phyloP scores from a whole-genome alignment of 495 filamentous ascomycete genomes.

The Penicillium manginii region DNA sequence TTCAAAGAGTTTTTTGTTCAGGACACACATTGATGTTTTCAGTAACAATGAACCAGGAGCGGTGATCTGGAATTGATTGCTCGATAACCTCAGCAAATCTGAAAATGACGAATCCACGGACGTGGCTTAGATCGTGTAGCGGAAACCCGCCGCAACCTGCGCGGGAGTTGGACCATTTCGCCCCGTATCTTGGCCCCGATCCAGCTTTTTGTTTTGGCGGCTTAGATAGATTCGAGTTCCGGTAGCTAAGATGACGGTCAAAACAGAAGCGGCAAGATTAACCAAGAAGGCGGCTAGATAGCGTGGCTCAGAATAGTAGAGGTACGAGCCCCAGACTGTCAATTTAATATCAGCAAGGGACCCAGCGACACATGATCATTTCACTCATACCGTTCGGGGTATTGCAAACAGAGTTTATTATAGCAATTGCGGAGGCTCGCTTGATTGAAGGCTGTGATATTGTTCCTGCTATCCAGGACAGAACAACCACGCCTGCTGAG shows the following conservation, averaged over 20 bases:
- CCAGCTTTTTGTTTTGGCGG: slow-evolving; percentile 27
- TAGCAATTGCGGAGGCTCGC: slow-evolving; percentile 18
- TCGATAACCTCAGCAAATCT: too few relatives aligned
- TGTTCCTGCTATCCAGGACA: slow-evolving; percentile 17
- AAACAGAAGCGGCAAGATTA: slow-evolving; percentile 12
- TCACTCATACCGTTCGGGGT: slow-evolving; percentile 19
- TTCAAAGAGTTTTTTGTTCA: too few relatives aligned
- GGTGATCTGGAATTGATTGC: too few relatives aligned
- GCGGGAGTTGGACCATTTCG: slow-evolving; percentile 26
- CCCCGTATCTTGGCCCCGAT: slow-evolving; percentile 24
- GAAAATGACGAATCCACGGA: neutral
- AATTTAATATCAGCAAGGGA: neutral
- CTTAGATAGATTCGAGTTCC: slow-evolving; percentile 16
- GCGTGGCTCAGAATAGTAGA: slow-evolving; percentile 16
- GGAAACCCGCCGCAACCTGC: slow-evolving; percentile 21
- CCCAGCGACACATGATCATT: too few relatives aligned
- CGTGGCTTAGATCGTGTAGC: slow-evolving; percentile 8
- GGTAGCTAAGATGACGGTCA: slow-evolving; percentile 15
- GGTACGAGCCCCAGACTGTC: slow-evolving; percentile 18
- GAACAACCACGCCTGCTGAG: slow-evolving; percentile 17
- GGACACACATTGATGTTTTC: too few relatives aligned
- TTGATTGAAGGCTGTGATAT: slow-evolving; percentile 20
- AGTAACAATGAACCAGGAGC: too few relatives aligned
- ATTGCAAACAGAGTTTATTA: slow-evolving; percentile 20
- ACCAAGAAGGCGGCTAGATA: slow-evolving; percentile 20